phyloP scores from a whole-genome alignment of 257 asterid species.

The Lantana camara region DNA sequence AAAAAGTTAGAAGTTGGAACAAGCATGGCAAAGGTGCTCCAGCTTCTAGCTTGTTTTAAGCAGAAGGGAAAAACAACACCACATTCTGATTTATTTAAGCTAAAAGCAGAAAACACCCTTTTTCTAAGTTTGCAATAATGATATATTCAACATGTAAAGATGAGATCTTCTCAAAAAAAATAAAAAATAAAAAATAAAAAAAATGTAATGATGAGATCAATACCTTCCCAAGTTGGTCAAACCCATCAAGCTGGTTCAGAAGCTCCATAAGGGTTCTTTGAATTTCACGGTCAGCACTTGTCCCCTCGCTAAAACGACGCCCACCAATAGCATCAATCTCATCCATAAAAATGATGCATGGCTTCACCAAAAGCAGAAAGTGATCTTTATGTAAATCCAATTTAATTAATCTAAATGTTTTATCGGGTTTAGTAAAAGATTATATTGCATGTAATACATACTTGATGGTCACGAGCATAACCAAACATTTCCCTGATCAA shows the following conservation, averaged over 20 bases:
- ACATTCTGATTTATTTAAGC: too few relatives aligned
- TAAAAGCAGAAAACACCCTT: too few relatives aligned
- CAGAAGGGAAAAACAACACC: too few relatives aligned
- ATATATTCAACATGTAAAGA: neutral
- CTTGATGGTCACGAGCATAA: slow-evolving; percentile 98
- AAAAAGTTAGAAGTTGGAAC: too few relatives aligned
- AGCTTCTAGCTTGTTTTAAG: too few relatives aligned
- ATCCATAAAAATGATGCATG: slow-evolving; percentile 98
- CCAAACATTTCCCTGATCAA: slow-evolving; percentile 89
- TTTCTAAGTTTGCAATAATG: too few relatives aligned
- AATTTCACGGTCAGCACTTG: slow-evolving; percentile 98
- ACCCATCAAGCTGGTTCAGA: slow-evolving; percentile 94
- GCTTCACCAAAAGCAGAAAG: slow-evolving; percentile 44
- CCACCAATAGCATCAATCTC: slow-evolving; percentile 99
- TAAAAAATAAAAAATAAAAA: too few relatives aligned
- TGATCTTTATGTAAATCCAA: slow-evolving; percentile 12
- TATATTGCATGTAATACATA: slow-evolving; percentile 32
- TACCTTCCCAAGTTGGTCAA: slow-evolving; percentile 99
- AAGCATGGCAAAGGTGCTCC: too few relatives aligned
- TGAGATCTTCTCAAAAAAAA: too few relatives aligned
- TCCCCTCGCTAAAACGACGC: slow-evolving; percentile 95
- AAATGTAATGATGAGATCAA: too few relatives aligned
- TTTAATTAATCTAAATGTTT: neutral
- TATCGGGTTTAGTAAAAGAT: neutral
- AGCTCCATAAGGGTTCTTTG: slow-evolving; percentile 97